Evolutionary conservation across 2,329 filamentous ascomycete genomes (phyloP).

Genomic region (Tolypocladium ovalisporum): DNA sequence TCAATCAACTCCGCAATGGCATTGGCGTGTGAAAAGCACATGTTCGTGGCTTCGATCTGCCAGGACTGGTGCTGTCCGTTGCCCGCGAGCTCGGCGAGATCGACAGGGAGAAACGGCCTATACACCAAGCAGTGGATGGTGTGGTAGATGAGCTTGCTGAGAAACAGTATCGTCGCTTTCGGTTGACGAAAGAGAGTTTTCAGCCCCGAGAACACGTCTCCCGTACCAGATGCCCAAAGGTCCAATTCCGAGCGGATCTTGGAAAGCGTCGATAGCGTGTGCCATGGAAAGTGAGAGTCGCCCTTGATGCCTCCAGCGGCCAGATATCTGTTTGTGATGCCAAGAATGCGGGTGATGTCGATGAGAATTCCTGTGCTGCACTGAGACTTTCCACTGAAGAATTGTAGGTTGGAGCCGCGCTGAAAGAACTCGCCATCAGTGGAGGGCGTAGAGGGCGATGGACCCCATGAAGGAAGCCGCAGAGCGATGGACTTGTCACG

Average conservation of each 20-base stretch:
- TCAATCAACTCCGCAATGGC: conserved; percentile 77
- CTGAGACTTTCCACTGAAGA: conserved; percentile 60
- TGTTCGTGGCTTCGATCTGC: conserved; percentile 84
- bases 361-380: conserved; percentile 73
- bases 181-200: conserved; percentile 65
- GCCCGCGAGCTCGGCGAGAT: conserved; percentile 68
- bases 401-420: conserved; percentile 65
- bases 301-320: conserved; percentile 79
- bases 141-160: conserved; percentile 82
- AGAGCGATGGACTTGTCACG: conserved; percentile 67
- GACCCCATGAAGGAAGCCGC: conserved; percentile 64
- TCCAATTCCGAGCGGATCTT: conserved; percentile 80
- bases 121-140: conserved; percentile 81
- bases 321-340: conserved; percentile 73
- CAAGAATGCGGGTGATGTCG: conserved; percentile 72
- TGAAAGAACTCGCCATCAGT: conserved; percentile 75
- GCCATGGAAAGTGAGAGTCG: conserved; percentile 86
- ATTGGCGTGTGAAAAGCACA: conserved; percentile 79
- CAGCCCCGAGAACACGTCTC: conserved; percentile 67
- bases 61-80: conserved; percentile 80
- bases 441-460: conserved; percentile 47
- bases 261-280: conserved; percentile 72
- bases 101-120: conserved; percentile 75
- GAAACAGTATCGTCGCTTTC: conserved; percentile 66
- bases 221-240: conserved; percentile 72